phyloP scores from a whole-genome alignment of 2,329 filamentous ascomycete species.

The Sporothrix pallida region DNA sequence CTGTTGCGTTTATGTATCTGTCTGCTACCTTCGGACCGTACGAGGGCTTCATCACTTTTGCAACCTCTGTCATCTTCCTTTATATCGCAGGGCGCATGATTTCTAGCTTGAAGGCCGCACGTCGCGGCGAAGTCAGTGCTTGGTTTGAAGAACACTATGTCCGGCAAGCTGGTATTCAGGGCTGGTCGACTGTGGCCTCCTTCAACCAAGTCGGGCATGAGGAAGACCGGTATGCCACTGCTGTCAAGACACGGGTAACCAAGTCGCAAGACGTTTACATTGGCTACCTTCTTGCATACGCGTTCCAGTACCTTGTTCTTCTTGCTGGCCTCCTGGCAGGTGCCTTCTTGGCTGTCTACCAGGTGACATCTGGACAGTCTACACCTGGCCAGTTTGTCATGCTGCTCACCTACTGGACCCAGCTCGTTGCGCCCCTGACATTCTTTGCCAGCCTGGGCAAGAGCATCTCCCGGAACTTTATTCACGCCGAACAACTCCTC shows the following conservation, averaged over 20 bases:
- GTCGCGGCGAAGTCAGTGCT: conserved; percentile 58
- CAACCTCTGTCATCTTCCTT: conserved; percentile 62
- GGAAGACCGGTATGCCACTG: conserved; percentile 58
- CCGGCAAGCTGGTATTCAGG: conserved; percentile 61
- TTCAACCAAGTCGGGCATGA: conserved; percentile 66
- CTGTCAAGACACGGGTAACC: conserved; percentile 51
- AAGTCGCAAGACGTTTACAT: conserved; percentile 50
- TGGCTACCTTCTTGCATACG: conserved; percentile 58
- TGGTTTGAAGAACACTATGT: conserved; percentile 62
- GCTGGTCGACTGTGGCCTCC: conserved; percentile 64
- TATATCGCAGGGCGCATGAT: conserved; percentile 61
- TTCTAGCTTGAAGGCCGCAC: conserved; percentile 54
- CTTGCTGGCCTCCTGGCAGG: conserved; percentile 71
- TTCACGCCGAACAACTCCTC: conserved; percentile 63
- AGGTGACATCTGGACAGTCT: conserved; percentile 66
- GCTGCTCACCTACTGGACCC: conserved; percentile 75
- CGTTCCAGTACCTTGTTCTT: conserved; percentile 67
- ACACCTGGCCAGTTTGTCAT: conserved; percentile 72
- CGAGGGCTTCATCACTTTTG: conserved; percentile 66
- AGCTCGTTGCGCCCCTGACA: conserved; percentile 72
- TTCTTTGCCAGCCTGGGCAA: conserved; percentile 68
- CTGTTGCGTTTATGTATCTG: conserved; percentile 64
- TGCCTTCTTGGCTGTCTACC: conserved; percentile 65
- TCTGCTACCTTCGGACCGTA: conserved; percentile 64
- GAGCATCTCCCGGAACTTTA: conserved; percentile 61